A percentile compares a stretch with the other conserved stretches of the same genome.
Conservation (phyloP, 169 alveolate genomes). For the Pseudocohnilembus persalinus region DNA sequence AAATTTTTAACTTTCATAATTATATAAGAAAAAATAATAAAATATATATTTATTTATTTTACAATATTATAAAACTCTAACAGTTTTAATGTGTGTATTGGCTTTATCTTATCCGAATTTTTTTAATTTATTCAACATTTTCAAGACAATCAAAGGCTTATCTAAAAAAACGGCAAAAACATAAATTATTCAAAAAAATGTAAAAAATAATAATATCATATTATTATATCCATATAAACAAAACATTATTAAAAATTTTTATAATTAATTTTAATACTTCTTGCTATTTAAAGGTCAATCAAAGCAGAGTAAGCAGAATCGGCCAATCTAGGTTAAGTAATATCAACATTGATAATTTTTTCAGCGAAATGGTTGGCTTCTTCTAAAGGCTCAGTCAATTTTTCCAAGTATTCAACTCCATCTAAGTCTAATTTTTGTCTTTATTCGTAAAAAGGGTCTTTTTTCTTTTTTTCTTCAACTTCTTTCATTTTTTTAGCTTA, state of each 20-base stretch:
- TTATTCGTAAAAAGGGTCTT: not conserved
- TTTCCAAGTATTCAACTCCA: constrained; percentile 13
- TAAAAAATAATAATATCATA: no score
- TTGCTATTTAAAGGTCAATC: constrained; percentile 16
- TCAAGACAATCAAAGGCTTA: not conserved
- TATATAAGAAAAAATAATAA: no score
- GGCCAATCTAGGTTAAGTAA: not conserved
- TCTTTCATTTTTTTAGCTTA: not conserved
- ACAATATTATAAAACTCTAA: no score
- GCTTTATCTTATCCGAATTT: not conserved
- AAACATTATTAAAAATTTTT: not conserved
- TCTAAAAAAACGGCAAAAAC: not conserved
- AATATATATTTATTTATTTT: no score
- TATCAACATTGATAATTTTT: not conserved
- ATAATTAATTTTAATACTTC: not conserved
- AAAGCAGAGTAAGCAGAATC: not conserved
- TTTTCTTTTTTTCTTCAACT: not conserved
- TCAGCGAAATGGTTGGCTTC: constrained; percentile 9
- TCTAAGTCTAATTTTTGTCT: constrained; percentile 20
- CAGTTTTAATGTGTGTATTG: not conserved
- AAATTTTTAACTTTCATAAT: not conserved
- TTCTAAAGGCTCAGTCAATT: constrained; percentile 14
- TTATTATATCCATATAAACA: no score
- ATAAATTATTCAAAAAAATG: no score
- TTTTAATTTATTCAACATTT: not conserved